phyloP scores from a whole-genome alignment of 163 green algal genomes.

The Coccomyxa subellipsoidea region DNA sequence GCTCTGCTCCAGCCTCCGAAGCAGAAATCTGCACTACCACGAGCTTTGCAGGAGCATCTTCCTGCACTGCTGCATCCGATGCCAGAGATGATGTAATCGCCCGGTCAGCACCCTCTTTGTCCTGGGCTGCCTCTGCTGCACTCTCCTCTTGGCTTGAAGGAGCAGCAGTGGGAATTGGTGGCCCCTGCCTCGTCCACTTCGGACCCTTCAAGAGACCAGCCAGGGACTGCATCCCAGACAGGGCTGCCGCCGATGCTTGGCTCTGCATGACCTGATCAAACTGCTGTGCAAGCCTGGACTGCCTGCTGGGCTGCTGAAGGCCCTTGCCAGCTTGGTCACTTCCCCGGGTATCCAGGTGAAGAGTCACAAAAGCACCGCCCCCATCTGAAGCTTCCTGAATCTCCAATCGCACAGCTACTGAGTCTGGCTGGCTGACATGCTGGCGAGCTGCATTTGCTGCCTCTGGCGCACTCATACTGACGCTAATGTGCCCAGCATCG shows the following conservation, averaged over 20 bases:
- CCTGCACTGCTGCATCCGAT: not conserved
- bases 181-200: not conserved
- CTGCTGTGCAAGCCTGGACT: constrained; percentile 4
- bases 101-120: not conserved
- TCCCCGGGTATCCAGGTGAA: not conserved
- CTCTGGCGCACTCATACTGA: not conserved
- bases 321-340: not conserved
- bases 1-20: not conserved
- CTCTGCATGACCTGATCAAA: not conserved
- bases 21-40: not conserved
- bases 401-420: not conserved
- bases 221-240: not conserved
- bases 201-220: not conserved
- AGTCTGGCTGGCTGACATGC: not conserved
- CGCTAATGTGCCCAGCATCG: not conserved
- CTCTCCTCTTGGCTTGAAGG: not conserved
- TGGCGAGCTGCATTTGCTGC: not conserved
- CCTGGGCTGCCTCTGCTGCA: not conserved
- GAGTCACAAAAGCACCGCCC: not conserved
- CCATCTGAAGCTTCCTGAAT: not conserved
- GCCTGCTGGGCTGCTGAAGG: not conserved
- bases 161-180: not conserved
- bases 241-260: not conserved
- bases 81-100: not conserved
- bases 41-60: not conserved